Percentiles rank a stretch among this genome's conserved stretches.
Evolutionary conservation across 2,329 filamentous ascomycete genomes (phyloP).

Genomic region (Clathrospora elynae): DNA sequence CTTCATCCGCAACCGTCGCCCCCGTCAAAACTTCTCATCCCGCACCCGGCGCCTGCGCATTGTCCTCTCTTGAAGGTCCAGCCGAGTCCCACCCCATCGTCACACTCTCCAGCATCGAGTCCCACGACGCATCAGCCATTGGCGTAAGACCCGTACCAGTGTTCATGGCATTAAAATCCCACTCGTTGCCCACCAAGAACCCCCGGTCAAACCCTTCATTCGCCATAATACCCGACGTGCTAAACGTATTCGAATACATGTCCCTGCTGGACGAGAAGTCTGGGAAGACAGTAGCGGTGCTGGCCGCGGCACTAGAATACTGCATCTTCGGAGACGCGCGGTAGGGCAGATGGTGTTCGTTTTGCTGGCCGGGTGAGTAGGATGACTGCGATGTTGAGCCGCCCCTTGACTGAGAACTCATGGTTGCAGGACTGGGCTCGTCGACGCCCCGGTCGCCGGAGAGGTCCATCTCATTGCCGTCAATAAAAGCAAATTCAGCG

Average conservation of each 20-base stretch:
- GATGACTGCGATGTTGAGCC: conserved; percentile 45
- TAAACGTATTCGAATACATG: conserved; percentile 15
- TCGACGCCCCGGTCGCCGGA: conserved; percentile 38
- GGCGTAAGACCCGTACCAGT: conserved; percentile 38
- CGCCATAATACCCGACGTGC: conserved; percentile 7
- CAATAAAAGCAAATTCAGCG: conserved; percentile 22
- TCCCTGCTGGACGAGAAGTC: conserved; percentile 9
- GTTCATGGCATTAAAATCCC: conserved; percentile 38
- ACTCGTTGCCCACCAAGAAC: conserved; percentile 38
- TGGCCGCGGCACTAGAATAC: conserved; percentile 2
- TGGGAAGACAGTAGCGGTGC: conserved; percentile 8
- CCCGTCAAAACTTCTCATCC: conserved; percentile 1
- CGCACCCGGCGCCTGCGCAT: conserved; percentile 7
- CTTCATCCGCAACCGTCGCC: neutral
- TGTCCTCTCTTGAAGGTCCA: conserved; percentile 18
- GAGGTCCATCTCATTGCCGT: conserved; percentile 45
- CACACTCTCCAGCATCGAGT: conserved; percentile 46
- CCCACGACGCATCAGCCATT: conserved; percentile 43
- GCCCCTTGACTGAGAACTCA: conserved; percentile 38
- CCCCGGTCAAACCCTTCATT: conserved; percentile 24
- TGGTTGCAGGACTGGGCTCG: conserved; percentile 42
- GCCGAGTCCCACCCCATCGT: conserved; percentile 42
- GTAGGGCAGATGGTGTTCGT: conserved; percentile 36
- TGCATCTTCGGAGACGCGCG: conserved; percentile 33
- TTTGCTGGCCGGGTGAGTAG: conserved; percentile 39